These are phyloP conservation scores for Gracilaria domingensis DNA, from an alignment of 23 red algal species.

Conservation along the genomic window DNA sequence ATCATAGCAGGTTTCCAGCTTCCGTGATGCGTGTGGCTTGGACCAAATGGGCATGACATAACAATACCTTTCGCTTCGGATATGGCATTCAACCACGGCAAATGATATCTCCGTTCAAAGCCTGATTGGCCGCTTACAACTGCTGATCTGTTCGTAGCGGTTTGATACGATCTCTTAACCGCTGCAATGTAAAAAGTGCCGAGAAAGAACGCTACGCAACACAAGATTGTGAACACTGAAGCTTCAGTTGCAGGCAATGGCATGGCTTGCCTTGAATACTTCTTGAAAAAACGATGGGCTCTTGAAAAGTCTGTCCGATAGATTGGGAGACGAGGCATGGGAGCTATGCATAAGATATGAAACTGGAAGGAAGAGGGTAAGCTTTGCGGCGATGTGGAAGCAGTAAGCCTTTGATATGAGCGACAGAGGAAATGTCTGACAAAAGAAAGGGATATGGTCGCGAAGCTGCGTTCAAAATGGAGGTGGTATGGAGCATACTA, in stretches of 20 bases:
- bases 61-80: slow-evolving; percentile 16
- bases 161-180: background rate
- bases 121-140: background rate
- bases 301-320: background rate
- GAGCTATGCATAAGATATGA: background rate
- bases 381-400: background rate
- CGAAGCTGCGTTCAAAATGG: background rate
- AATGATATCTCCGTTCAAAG: background rate
- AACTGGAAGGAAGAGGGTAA: background rate
- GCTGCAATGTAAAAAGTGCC: background rate
- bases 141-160: background rate
- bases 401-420: background rate
- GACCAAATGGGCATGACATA: slow-evolving; percentile 63
- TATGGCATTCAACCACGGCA: background rate
- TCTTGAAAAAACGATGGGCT: background rate
- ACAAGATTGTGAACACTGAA: slow-evolving; percentile 9
- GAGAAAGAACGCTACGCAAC: slow-evolving; percentile 21
- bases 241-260: background rate
- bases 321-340: background rate
- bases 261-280: background rate
- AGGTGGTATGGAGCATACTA: background rate
- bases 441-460: background rate
- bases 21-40: slow-evolving; percentile 38
- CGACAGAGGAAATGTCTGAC: background rate
- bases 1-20: slow-evolving; percentile 64